Percentiles rank a stretch among this genome's conserved stretches.
Evolutionary conservation across 441 rosid genomes (phyloP).

Genomic region (Theobroma grandiflorum): DNA sequence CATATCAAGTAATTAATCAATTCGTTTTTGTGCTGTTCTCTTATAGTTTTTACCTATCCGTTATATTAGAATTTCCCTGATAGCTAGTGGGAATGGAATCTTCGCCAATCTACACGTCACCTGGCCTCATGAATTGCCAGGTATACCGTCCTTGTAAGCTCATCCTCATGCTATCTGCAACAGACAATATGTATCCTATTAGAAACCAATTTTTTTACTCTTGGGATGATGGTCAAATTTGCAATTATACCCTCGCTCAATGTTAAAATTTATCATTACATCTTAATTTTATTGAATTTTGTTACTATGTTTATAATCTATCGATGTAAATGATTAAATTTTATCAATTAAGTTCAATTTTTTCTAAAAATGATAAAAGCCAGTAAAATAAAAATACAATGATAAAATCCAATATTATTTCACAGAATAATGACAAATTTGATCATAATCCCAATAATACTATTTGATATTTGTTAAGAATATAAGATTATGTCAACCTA

Average conservation of each 20-base stretch:
- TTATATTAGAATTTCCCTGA: slow-evolving; percentile 14
- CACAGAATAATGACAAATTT: too few species aligned
- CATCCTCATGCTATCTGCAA: slow-evolving; percentile 47
- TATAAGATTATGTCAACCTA: neutral
- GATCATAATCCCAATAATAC: neutral
- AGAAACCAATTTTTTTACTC: neutral
- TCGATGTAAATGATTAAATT: too few species aligned
- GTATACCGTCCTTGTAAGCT: neutral
- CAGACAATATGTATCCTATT: neutral
- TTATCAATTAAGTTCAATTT: too few species aligned
- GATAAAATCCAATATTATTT: too few species aligned
- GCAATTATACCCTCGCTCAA: too few species aligned
- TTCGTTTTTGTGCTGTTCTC: neutral
- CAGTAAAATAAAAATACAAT: too few species aligned
- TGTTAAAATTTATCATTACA: too few species aligned
- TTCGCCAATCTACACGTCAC: neutral
- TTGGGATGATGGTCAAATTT: too few species aligned
- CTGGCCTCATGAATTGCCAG: neutral
- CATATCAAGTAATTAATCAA: neutral
- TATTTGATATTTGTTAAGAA: neutral
- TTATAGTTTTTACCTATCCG: neutral
- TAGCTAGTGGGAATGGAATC: neutral
- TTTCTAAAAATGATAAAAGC: too few species aligned
- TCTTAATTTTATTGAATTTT: too few species aligned
- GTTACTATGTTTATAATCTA: too few species aligned